phyloP scores from a whole-genome alignment of 1,284 basidiomycete species.

The Ceratobasidium sp. region DNA sequence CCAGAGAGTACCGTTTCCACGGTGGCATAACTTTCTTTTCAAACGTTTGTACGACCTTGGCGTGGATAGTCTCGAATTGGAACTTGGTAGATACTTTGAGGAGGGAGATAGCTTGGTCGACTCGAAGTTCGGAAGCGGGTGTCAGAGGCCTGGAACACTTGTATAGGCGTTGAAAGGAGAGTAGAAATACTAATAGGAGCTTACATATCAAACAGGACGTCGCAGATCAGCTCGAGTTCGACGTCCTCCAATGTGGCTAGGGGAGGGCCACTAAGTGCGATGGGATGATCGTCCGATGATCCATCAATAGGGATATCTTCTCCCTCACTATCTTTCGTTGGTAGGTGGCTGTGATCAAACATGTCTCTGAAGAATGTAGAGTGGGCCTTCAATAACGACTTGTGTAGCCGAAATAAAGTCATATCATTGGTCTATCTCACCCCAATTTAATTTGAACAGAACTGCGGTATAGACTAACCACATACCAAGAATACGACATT shows the following conservation, averaged over 20 bases:
- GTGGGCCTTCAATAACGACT: conserved; percentile 25
- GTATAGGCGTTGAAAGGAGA: neutral
- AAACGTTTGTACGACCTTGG: neutral
- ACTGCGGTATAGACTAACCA: neutral
- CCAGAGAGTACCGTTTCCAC: neutral
- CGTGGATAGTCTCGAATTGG: conserved; percentile 18
- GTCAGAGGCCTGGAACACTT: neutral
- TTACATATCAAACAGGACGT: conserved; percentile 24
- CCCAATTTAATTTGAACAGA: neutral
- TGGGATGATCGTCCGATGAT: conserved; percentile 40
- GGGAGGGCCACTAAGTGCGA: conserved; percentile 21
- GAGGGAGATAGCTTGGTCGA: neutral
- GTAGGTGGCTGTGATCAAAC: conserved; percentile 17
- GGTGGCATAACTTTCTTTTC: neutral
- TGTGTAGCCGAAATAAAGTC: conserved; percentile 35
- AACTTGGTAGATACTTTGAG: conserved; percentile 26
- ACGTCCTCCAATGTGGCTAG: conserved; percentile 12
- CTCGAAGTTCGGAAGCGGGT: conserved; percentile 7
- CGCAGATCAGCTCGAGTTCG: conserved; percentile 18
- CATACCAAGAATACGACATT: conserved; percentile 41
- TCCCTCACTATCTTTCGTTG: neutral
- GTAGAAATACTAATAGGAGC: neutral
- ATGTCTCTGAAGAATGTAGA: conserved; percentile 39
- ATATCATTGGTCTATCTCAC: conserved; percentile 12
- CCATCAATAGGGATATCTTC: conserved; percentile 20